Percentiles rank a stretch among this genome's conserved stretches.
Evolutionary conservation across 768 basidiomycete species (phyloP).

Genomic region (Auricularia cornea): DNA sequence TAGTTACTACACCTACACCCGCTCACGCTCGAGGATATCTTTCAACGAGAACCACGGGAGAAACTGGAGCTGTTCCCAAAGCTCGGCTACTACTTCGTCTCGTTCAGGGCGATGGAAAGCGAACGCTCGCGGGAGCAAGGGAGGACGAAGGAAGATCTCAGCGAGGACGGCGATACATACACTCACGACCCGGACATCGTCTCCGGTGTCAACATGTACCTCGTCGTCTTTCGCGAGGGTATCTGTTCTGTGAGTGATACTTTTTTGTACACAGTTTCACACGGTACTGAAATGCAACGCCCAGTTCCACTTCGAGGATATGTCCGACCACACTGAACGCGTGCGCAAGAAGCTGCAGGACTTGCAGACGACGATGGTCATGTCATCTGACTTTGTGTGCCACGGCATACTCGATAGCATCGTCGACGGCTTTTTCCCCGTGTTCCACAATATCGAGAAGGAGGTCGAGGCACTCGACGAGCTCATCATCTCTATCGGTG

Average conservation of each 20-base stretch:
- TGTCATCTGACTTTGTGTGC: slow-evolving; percentile 92
- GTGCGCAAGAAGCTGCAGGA: slow-evolving; percentile 63
- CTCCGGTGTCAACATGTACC: slow-evolving; percentile 77
- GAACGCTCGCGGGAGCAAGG: slow-evolving; percentile 27
- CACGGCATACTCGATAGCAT: slow-evolving; percentile 89
- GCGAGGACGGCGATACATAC: slow-evolving; percentile 9
- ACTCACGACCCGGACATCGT: slow-evolving; percentile 38
- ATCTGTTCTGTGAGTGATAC: slow-evolving; percentile 55
- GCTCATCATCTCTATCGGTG: slow-evolving; percentile 33
- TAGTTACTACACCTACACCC: slow-evolving; percentile 86
- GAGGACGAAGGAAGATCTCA: slow-evolving; percentile 5
- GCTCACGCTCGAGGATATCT: slow-evolving; percentile 84
- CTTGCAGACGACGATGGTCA: slow-evolving; percentile 51
- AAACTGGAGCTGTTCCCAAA: slow-evolving; percentile 82
- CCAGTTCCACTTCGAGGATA: slow-evolving; percentile 87
- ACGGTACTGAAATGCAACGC: not conserved
- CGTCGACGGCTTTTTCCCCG: slow-evolving; percentile 88
- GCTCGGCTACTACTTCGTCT: slow-evolving; percentile 88
- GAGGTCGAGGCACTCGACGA: slow-evolving; percentile 75
- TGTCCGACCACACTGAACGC: slow-evolving; percentile 76
- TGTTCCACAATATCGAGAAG: slow-evolving; percentile 68
- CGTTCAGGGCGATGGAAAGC: slow-evolving; percentile 74
- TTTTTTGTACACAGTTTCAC: not conserved
- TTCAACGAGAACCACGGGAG: slow-evolving; percentile 86
- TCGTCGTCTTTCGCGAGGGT: slow-evolving; percentile 83